These are phyloP conservation scores for Phaeomoniella chlamydospora DNA, from an alignment of 2,329 filamentous ascomycete species.

Conservation along the genomic window DNA sequence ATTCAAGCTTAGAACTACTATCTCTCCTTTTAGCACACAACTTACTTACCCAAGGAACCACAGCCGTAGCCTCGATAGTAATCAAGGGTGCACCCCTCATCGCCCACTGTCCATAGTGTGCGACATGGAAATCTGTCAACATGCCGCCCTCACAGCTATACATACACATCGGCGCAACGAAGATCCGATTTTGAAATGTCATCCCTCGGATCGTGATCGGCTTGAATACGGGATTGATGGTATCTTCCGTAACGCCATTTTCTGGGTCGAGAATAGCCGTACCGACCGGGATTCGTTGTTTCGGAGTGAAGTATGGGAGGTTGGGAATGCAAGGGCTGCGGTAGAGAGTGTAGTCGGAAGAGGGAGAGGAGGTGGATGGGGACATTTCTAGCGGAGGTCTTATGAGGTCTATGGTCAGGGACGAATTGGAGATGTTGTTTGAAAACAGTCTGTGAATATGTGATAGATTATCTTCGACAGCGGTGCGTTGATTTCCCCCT, in stretches of 20 bases:
- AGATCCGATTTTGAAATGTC: constrained; percentile 40
- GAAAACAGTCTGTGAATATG: too few species aligned
- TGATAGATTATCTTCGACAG: too few species aligned
- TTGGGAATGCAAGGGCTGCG: not conserved
- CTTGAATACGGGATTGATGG: constrained; percentile 2
- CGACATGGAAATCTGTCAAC: constrained; percentile 25
- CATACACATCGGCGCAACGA: constrained; percentile 42
- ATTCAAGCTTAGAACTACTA: too few species aligned
- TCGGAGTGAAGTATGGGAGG: constrained; percentile 35
- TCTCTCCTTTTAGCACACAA: too few species aligned
- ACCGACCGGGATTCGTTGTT: constrained; percentile 28
- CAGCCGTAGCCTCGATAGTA: constrained; percentile 15
- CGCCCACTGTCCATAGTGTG: constrained; percentile 23
- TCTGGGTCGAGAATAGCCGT: constrained; percentile 20
- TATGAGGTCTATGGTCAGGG: too few species aligned
- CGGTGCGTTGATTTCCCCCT: too few species aligned
- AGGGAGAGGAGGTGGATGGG: too few species aligned
- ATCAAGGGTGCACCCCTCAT: constrained; percentile 18
- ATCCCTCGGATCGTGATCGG: constrained; percentile 39
- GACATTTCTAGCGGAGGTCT: too few species aligned
- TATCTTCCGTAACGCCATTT: not conserved
- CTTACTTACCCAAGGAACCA: constrained; percentile 3
- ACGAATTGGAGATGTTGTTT: too few species aligned
- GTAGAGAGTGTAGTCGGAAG: not conserved
- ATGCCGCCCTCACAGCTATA: constrained; percentile 25